Conservation (phyloP, 2,329 filamentous ascomycete genomes). For the Pseudonectria buxi region DNA sequence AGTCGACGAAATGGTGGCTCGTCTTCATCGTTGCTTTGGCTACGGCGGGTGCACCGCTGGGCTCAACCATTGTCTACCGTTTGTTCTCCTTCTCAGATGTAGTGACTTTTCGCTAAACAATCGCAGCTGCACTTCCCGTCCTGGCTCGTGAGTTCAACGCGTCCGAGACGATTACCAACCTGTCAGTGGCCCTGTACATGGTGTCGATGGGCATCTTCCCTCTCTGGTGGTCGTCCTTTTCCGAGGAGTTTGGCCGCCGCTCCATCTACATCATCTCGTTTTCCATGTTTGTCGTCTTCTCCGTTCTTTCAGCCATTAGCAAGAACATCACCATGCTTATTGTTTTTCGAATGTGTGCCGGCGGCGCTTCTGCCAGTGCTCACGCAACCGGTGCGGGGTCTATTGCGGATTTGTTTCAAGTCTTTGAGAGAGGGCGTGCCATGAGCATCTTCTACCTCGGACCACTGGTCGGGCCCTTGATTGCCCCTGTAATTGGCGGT, state of each 20-base stretch:
- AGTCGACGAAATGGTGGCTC: constrained; percentile 75
- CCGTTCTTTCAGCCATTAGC: constrained; percentile 61
- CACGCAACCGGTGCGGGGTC: constrained; percentile 80
- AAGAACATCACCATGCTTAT: constrained; percentile 69
- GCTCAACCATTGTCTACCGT: constrained; percentile 80
- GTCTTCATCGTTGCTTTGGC: constrained; percentile 72
- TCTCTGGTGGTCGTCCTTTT: constrained; percentile 81
- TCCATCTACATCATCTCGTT: constrained; percentile 77
- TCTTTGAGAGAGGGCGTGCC: constrained; percentile 64
- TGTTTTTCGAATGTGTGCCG: constrained; percentile 65
- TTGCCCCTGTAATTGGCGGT: constrained; percentile 73
- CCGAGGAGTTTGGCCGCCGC: constrained; percentile 64
- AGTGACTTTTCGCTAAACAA: constrained; percentile 2
- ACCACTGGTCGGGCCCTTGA: constrained; percentile 65
- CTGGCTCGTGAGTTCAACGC: constrained; percentile 57
- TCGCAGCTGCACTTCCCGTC: constrained; percentile 58
- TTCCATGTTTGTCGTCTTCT: constrained; percentile 63
- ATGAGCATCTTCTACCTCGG: constrained; percentile 82
- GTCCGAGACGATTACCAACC: constrained; percentile 60
- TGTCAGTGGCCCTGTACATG: constrained; percentile 77
- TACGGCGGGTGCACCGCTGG: constrained; percentile 72
- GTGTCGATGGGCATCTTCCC: constrained; percentile 77
- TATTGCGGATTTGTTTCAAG: constrained; percentile 74
- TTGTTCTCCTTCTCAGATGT: constrained; percentile 26
- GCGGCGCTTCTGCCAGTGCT: constrained; percentile 72